phyloP scores from a whole-genome alignment of 768 basidiomycete species.

The Suillus occidentalis region DNA sequence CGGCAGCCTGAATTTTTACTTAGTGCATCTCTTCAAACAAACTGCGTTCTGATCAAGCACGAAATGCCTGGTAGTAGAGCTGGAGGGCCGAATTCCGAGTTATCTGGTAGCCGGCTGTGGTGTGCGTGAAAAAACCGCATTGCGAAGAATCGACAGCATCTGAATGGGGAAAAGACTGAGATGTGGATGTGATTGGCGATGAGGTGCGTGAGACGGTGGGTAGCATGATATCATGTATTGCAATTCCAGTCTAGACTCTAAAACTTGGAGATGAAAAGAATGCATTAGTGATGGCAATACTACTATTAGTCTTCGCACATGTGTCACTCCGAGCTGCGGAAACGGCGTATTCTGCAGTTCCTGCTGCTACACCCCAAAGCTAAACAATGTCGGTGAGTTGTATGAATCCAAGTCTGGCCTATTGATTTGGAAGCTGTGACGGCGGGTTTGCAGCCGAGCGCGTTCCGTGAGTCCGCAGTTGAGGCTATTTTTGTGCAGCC shows the following conservation, averaged over 20 bases:
- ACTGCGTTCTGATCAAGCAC: background rate
- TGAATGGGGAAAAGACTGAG: background rate
- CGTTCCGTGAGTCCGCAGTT: background rate
- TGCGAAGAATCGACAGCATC: background rate
- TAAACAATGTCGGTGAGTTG: background rate
- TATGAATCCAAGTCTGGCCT: too few relatives aligned
- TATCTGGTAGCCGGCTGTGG: too few relatives aligned
- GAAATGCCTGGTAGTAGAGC: too few relatives aligned
- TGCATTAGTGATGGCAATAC: too few relatives aligned
- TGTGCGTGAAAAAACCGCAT: background rate
- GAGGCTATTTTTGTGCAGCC: too few relatives aligned
- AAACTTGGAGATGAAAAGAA: background rate
- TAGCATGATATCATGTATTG: background rate
- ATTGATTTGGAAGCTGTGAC: background rate
- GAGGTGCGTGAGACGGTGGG: background rate
- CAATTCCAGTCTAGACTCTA: background rate
- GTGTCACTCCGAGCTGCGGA: background rate
- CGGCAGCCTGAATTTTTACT: background rate
- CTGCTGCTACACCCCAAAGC: background rate
- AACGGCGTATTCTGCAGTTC: background rate
- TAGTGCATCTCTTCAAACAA: background rate
- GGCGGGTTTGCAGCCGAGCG: background rate
- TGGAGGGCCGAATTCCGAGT: too few relatives aligned
- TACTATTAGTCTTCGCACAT: background rate
- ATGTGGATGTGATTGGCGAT: background rate